Evolutionary conservation across 805 yeast species (phyloP).

Genomic region (Lipomyces yamanashiensis): DNA sequence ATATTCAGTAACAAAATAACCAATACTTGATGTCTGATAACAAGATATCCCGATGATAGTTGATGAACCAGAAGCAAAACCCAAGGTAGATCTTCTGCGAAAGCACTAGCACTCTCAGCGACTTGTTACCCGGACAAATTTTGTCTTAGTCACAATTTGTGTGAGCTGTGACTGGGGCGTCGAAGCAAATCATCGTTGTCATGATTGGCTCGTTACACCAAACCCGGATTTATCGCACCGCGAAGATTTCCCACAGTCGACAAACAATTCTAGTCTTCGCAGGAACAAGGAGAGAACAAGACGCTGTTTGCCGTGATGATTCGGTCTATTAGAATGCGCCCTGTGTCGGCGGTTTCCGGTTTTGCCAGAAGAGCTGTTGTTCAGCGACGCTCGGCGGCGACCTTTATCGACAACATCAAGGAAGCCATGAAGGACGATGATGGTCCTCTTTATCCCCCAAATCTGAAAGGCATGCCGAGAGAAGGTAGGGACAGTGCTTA

Average conservation of each 20-base stretch:
- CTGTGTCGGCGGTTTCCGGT: conserved; percentile 9
- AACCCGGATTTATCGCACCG: conserved; percentile 10
- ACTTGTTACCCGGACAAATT: not conserved
- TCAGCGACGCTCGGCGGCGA: conserved; percentile 24
- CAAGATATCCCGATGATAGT: too few species aligned
- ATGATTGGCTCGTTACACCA: conserved; percentile 13
- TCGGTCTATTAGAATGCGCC: conserved; percentile 15
- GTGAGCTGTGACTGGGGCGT: not conserved
- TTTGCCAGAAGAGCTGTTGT: conserved; percentile 4
- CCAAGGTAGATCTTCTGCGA: not conserved
- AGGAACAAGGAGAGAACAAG: not conserved
- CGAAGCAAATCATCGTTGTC: conserved; percentile 5
- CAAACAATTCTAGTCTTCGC: not conserved
- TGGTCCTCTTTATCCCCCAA: conserved; percentile 31
- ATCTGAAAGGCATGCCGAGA: conserved; percentile 25
- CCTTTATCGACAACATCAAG: conserved; percentile 22
- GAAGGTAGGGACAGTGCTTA: conserved; percentile 15
- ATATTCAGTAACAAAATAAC: too few species aligned
- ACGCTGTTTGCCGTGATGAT: conserved; percentile 9
- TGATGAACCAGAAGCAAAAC: too few species aligned
- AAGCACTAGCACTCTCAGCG: not conserved
- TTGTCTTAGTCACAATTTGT: not conserved
- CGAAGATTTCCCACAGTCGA: not conserved
- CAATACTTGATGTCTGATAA: too few species aligned
- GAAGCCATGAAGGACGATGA: conserved; percentile 28